Percentiles rank a stretch among this genome's conserved stretches.
Conservation (phyloP, 140 eudicot genomes). For the Oenanthe javanica region DNA sequence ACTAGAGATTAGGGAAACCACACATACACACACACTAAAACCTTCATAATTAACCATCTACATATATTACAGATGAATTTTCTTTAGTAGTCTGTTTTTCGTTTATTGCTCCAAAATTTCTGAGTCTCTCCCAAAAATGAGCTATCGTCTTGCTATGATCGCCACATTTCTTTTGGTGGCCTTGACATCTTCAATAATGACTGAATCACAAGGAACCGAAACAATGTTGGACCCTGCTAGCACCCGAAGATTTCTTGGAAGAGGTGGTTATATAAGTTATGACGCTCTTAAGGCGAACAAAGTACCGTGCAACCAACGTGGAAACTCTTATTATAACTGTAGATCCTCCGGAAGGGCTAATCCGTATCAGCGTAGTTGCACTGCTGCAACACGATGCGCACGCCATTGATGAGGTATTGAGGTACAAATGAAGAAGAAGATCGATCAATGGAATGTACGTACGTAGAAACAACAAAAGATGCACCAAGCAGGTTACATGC, state of each 20-base stretch:
- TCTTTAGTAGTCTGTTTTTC: background rate
- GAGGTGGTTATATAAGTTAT: background rate
- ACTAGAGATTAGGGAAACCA: background rate
- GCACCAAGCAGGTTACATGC: background rate
- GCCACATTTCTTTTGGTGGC: background rate
- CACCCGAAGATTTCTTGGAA: background rate
- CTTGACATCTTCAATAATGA: background rate
- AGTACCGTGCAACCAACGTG: conserved; percentile 4
- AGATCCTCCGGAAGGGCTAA: background rate
- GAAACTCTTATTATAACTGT: conserved; percentile 7
- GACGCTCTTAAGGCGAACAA: conserved; percentile 1
- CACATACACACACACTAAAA: background rate
- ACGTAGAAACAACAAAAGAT: background rate
- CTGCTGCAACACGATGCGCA: conserved; percentile 5
- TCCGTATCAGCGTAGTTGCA: conserved; percentile 6
- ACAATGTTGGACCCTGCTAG: background rate
- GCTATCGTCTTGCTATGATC: background rate
- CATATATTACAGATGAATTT: background rate
- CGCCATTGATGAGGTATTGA: background rate
- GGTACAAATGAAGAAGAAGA: background rate
- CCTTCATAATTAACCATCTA: background rate
- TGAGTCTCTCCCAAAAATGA: background rate
- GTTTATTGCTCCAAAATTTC: background rate
- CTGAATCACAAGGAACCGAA: background rate
- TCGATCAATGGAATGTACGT: background rate